Percentiles rank a stretch among this genome's conserved stretches.
Conservation (phyloP, 2,329 filamentous ascomycete genomes). For the Aspergillus sojae region DNA sequence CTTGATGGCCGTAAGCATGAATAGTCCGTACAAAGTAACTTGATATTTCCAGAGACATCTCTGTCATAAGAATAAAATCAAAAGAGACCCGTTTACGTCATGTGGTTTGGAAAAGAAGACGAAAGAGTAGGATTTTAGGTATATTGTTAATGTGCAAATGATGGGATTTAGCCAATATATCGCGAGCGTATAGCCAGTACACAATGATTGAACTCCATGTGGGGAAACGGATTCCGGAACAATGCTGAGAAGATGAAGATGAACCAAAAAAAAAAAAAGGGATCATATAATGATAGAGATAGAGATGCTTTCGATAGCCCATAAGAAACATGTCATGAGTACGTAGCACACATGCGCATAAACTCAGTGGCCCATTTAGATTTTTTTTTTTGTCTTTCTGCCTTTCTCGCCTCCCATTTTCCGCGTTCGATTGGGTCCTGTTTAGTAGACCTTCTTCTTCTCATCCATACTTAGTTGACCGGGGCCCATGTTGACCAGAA, state of each 20-base stretch:
- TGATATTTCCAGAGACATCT: background rate
- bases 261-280: background rate
- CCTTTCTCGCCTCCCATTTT: slow-evolving; percentile 6
- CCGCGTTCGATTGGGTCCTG: background rate
- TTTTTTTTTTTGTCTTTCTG: background rate
- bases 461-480: slow-evolving; percentile 98
- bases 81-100: background rate
- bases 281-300: background rate
- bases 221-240: background rate
- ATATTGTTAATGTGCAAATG: background rate
- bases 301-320: background rate
- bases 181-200: background rate
- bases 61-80: background rate
- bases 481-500: slow-evolving; percentile 97
- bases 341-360: background rate
- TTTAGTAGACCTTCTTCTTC: slow-evolving; percentile 99
- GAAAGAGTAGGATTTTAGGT: background rate
- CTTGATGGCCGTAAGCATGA: background rate
- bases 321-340: slow-evolving; percentile 1
- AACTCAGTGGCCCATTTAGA: background rate
- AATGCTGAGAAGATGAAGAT: background rate
- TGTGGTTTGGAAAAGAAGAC: background rate
- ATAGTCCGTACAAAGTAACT: background rate
- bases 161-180: background rate
- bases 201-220: background rate